These are phyloP conservation scores for Podila verticillata DNA, from an alignment of 192 early-diverging fungal species.

Conservation along the genomic window DNA sequence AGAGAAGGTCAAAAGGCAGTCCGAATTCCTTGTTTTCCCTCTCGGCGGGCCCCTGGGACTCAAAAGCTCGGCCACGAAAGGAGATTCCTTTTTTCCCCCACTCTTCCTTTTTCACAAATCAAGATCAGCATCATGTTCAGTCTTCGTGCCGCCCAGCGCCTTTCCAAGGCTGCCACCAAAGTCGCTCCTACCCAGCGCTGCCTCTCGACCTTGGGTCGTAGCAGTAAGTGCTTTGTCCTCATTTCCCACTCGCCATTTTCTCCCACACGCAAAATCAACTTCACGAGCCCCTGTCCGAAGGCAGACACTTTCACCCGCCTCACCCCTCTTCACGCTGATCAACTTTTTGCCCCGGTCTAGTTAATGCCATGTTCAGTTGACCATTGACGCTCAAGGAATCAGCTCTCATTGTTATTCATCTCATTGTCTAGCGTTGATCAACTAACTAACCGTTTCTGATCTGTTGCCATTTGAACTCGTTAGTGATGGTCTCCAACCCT, in stretches of 20 bases:
- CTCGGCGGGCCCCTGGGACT: background rate
- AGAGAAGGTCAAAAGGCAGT: too few relatives aligned
- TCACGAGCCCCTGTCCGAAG: too few relatives aligned
- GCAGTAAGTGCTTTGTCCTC: constrained; percentile 36
- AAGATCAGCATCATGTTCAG: constrained; percentile 36
- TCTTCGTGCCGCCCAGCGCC: constrained; percentile 44
- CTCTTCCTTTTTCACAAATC: constrained; percentile 4
- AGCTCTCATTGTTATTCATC: background rate
- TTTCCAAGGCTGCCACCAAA: constrained; percentile 41
- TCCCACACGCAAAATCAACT: too few relatives aligned
- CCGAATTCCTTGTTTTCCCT: too few relatives aligned
- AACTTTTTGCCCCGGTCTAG: too few relatives aligned
- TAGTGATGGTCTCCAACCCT: constrained; percentile 52
- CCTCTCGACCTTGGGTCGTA: constrained; percentile 52
- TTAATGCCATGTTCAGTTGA: background rate
- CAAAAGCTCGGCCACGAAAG: background rate
- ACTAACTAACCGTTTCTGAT: background rate
- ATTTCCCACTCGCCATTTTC: background rate
- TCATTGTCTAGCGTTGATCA: background rate
- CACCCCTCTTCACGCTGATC: background rate
- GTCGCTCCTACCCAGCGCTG: constrained; percentile 46
- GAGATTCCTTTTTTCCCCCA: background rate
- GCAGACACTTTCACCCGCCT: background rate
- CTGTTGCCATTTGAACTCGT: background rate
- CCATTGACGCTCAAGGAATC: background rate